Conservation (phyloP, 2,329 filamentous ascomycete species). For the Cladosporium sphaerospermum region DNA sequence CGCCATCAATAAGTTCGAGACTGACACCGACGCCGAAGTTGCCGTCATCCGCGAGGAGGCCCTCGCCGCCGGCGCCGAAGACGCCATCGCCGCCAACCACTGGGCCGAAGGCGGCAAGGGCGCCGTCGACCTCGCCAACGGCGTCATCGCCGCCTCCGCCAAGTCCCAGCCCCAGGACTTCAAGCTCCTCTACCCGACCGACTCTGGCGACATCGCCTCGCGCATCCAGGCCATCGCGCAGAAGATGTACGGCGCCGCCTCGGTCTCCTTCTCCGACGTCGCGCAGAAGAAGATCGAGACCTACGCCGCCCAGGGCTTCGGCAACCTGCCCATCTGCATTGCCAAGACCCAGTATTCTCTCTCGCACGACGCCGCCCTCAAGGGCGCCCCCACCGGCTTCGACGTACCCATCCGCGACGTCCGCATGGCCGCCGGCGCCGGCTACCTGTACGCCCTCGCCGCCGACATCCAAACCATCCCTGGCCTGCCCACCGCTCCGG, state of each 20-base stretch:
- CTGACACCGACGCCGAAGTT: constrained; percentile 89
- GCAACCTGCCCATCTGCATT: constrained; percentile 88
- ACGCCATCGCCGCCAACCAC: constrained; percentile 90
- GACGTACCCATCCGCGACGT: constrained; percentile 93
- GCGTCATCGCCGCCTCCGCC: constrained; percentile 73
- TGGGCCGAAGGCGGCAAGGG: constrained; percentile 94
- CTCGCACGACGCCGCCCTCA: constrained; percentile 84
- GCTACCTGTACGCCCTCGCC: constrained; percentile 89
- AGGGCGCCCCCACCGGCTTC: constrained; percentile 92
- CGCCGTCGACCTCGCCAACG: constrained; percentile 80
- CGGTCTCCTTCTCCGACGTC: constrained; percentile 86
- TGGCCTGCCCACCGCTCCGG: constrained; percentile 86
- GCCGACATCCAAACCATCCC: constrained; percentile 98
- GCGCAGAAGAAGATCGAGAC: constrained; percentile 95
- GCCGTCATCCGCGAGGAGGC: constrained; percentile 84
- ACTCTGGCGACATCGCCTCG: constrained; percentile 68
- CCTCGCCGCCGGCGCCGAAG: constrained; percentile 83
- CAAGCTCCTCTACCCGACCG: constrained; percentile 75
- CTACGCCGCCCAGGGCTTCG: constrained; percentile 87
- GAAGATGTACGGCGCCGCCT: constrained; percentile 88
- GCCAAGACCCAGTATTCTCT: constrained; percentile 98
- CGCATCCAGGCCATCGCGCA: constrained; percentile 86
- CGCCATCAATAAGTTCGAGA: constrained; percentile 93
- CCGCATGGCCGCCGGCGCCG: constrained; percentile 85
- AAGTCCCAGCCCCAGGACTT: constrained; percentile 72